phyloP scores from a whole-genome alignment of 2,329 filamentous ascomycete species.

The Albophoma yamanashiensis region DNA sequence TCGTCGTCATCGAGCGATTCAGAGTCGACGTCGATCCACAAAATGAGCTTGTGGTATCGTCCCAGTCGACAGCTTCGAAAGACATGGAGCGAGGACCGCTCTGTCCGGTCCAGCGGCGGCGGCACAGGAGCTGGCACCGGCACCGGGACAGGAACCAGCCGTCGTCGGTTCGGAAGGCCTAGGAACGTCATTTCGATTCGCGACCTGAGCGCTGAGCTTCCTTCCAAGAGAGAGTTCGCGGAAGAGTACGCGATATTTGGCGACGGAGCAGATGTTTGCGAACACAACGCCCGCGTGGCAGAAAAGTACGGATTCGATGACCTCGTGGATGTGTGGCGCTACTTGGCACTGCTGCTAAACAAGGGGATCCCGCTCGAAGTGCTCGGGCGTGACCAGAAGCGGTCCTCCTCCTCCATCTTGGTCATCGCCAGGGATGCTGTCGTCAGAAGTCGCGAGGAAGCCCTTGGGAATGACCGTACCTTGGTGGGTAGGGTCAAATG shows the following conservation, averaged over 20 bases:
- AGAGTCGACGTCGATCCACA: slow-evolving; percentile 51
- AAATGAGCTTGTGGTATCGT: slow-evolving; percentile 46
- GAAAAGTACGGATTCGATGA: slow-evolving; percentile 59
- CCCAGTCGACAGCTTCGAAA: slow-evolving; percentile 40
- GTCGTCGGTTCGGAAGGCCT: slow-evolving; percentile 33
- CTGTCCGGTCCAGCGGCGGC: slow-evolving; percentile 47
- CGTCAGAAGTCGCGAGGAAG: slow-evolving; percentile 18
- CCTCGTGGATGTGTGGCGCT: slow-evolving; percentile 72
- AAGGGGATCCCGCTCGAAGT: slow-evolving; percentile 65
- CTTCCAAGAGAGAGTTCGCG: slow-evolving; percentile 68
- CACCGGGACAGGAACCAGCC: slow-evolving; percentile 42
- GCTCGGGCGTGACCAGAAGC: slow-evolving; percentile 39
- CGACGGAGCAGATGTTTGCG: slow-evolving; percentile 68
- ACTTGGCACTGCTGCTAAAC: slow-evolving; percentile 66
- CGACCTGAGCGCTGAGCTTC: slow-evolving; percentile 59
- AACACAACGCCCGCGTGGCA: slow-evolving; percentile 73
- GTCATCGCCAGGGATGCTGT: slow-evolving; percentile 57
- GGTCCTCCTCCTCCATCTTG: slow-evolving; percentile 54
- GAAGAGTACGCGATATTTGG: slow-evolving; percentile 76
- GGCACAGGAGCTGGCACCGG: slow-evolving; percentile 40
- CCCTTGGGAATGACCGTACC: slow-evolving; percentile 9
- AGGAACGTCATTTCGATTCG: slow-evolving; percentile 68
- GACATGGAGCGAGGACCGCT: slow-evolving; percentile 46
- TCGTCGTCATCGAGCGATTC: slow-evolving; percentile 48
- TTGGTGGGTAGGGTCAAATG: slow-evolving; percentile 55